Base-by-base conservation (phyloP, 345 rosid species). In the Salix brachista region DNA sequence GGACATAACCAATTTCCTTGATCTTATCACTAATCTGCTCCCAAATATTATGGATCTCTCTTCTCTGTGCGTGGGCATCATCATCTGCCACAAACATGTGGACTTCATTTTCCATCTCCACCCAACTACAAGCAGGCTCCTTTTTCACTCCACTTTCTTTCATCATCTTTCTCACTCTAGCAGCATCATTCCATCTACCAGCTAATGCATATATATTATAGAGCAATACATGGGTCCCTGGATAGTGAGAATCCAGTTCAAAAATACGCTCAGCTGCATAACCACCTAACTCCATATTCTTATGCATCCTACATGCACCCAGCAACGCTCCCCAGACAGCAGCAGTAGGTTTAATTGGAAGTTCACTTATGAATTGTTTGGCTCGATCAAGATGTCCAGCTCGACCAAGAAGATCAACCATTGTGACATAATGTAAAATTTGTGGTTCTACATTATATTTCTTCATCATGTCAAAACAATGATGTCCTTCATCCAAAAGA, bases 351-450 rank as follows among this genome's bases (percentile, higher is more conserved):
- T 87, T 67, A 52, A 88, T 77, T 12, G 92, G 91, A 88, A 91
- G 86, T 34, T 84, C 86, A 77, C 58, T 76, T 73, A 90, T 86
- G 70, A 88, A 91, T 61, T 71, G 82, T 52, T 78, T 54, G 10
- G 90, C 92, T 75, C 17, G 84, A 65, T 84, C 85, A 65, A 91
- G 82, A 65, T 72, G 83, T 65, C 92, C 93, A 1, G 88, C 89
- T 39, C 91, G 93, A 36, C 93, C 93, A 66, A 87, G 84, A 84
- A 91, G 93, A 85, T 88, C 93, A 39, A 91, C 92, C 64, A 90
- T 54, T 0, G 91, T 82, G 68, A 83, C 90, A 16, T 86, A 85
- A 73, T 87, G 92, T 78, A 79, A 77, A 37, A 85, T 69, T 65
- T 76, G 44, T 13, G 92, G 92, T 37, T 82, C 78, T 41, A 88